A percentile compares a stretch with the other conserved stretches of the same genome.
Conservation (phyloP, 352 stramenopile genomes). For the Phytophthora rubi region DNA sequence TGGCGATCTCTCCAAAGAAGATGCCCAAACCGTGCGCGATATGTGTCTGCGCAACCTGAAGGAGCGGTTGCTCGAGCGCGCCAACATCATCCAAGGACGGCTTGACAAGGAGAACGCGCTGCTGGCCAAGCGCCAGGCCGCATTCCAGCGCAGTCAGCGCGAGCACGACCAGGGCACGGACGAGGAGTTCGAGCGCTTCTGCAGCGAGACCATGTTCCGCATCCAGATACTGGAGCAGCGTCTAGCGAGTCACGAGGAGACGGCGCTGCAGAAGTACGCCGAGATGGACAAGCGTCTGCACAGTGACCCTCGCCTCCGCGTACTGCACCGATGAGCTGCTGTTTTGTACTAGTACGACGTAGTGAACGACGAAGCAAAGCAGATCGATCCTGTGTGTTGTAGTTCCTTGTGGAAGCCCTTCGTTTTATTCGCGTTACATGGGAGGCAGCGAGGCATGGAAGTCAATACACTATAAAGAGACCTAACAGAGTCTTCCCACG, state of each 20-base stretch:
- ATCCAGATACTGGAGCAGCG: slow-evolving; percentile 96
- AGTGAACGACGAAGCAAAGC: slow-evolving; percentile 5
- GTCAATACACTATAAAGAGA: slow-evolving; percentile 50
- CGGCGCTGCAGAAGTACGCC: slow-evolving; percentile 93
- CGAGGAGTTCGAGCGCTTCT: slow-evolving; percentile 95
- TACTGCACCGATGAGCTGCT: slow-evolving; percentile 66
- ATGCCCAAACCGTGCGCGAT: slow-evolving; percentile 88
- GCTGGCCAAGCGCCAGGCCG: slow-evolving; percentile 91
- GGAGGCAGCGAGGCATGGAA: slow-evolving; percentile 17
- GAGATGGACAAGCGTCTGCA: slow-evolving; percentile 94
- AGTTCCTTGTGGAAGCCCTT: slow-evolving; percentile 65
- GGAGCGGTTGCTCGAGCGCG: slow-evolving; percentile 92
- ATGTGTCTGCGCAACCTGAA: slow-evolving; percentile 93
- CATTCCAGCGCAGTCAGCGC: slow-evolving; percentile 92
- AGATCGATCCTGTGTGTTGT: slow-evolving; percentile 24
- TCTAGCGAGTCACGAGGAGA: slow-evolving; percentile 92
- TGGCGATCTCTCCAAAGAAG: slow-evolving; percentile 74
- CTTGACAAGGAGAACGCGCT: slow-evolving; percentile 94
- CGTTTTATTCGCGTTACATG: slow-evolving; percentile 79
- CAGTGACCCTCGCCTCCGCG: slow-evolving; percentile 79
- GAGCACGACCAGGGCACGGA: slow-evolving; percentile 92
- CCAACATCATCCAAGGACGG: slow-evolving; percentile 94
- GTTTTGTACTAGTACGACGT: background rate
- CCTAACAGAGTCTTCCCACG: slow-evolving; percentile 35
- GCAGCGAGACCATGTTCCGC: slow-evolving; percentile 95